Evolutionary conservation across 2,329 filamentous ascomycete genomes (phyloP), one percentile per base, ranked within the genome.

Genomic region (Epichloe gansuensis): DNA sequence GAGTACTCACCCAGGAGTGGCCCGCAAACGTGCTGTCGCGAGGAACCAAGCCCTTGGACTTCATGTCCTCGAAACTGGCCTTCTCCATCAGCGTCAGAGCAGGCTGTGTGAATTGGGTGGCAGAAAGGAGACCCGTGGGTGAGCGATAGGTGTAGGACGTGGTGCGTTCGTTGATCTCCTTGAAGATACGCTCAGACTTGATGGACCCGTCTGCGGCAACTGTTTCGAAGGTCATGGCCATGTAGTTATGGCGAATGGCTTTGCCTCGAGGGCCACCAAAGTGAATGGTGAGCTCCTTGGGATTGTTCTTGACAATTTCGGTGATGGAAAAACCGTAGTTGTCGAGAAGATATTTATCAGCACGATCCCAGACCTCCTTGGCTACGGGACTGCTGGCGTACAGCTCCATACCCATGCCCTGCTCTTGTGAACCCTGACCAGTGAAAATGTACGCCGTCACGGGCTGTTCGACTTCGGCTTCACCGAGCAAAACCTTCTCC

Each of bases 221-320:
- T n/a, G 91, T 94, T 75, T 98, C 93, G 71, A 97, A 98, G 47
- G 91, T 97, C 93, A 98, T 98, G 55, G 91, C 85, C 86, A 97
- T 97, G 77, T 98, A 98, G 73, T 98, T 98, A 66, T 95, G 86
- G 57, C 93, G 89, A 62, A 98, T 98, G 50, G 89, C 90, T 75
- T 97, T 98, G 66, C 93, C 93, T 54, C 89, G 87, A 56, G 93
- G 90, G 48, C 93, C 93, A 74, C 94, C 93, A 65, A 98, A 98
- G 76, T 98, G 88, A 59, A 98, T 88, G 5, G 94, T 98, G 52
- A 98, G 83, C 73, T 97, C 93, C 77, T 96, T 96, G 58, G 93
- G 93, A 73, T 98, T 98, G 77, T 97, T 98, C 78, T 90, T 94
- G 70, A 98, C 93, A 64, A 98, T 98, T 72, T 97, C 91, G 66